Conservation (phyloP, 176 grass and related monocot genomes). For the Hordeum marinum region DNA sequence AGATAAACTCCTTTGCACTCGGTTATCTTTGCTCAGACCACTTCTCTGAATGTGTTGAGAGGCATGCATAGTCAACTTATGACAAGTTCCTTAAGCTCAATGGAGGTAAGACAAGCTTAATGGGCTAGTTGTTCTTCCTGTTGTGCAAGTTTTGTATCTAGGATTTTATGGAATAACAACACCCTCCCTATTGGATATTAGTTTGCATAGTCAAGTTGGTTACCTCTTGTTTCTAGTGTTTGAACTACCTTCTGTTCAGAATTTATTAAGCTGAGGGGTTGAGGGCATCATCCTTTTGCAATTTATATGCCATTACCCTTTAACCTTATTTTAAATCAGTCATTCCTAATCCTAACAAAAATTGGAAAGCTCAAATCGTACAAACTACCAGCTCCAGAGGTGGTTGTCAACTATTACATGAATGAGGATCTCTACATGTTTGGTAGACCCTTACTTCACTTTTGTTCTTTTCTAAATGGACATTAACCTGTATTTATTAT, state of each 20-base stretch:
- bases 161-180: neutral
- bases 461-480: neutral
- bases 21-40: conserved; percentile 53
- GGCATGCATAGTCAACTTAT: conserved; percentile 94
- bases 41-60: conserved; percentile 97
- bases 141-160: neutral
- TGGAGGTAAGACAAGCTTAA: conserved; percentile 40
- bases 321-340: too few relatives aligned
- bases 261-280: too few relatives aligned
- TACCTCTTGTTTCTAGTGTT: neutral
- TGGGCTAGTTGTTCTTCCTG: neutral
- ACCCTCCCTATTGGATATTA: neutral
- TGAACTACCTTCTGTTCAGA: too few relatives aligned
- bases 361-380: too few relatives aligned
- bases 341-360: too few relatives aligned
- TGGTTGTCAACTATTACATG: conserved; percentile 76
- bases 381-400: conserved; percentile 55
- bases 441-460: conserved; percentile 35
- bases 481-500: neutral
- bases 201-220: neutral
- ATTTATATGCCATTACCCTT: too few relatives aligned
- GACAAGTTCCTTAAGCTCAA: conserved; percentile 86
- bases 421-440: conserved; percentile 94
- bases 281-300: too few relatives aligned
- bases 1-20: neutral